Evolutionary conservation across 768 basidiomycete species (phyloP).

Genomic region (Rubroboletus satanas): DNA sequence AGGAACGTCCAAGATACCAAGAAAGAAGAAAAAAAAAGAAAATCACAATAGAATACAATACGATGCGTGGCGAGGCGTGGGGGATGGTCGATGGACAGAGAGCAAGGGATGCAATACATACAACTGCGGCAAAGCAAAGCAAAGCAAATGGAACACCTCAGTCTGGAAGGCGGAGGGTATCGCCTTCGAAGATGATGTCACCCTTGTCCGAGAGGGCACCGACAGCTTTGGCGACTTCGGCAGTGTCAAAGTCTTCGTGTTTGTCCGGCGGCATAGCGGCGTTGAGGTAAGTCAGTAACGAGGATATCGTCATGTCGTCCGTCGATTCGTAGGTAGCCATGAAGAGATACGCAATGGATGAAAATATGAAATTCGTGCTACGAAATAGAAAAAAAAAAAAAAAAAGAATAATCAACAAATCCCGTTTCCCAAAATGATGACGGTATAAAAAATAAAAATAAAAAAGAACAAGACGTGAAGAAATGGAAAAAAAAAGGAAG

Average conservation of each 20-base stretch:
- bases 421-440: constrained; percentile 1
- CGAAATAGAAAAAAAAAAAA: background rate
- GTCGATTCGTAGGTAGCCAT: constrained; percentile 59
- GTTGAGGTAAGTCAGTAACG: constrained; percentile 68
- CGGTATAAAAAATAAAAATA: constrained; percentile 1
- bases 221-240: constrained; percentile 57
- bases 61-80: background rate
- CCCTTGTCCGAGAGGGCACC: constrained; percentile 46
- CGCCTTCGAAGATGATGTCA: constrained; percentile 49
- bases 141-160: constrained; percentile 3
- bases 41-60: constrained; percentile 16
- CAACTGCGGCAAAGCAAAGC: background rate
- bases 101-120: background rate
- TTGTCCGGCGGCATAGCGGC: constrained; percentile 74
- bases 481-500: background rate
- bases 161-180: constrained; percentile 33
- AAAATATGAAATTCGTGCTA: constrained; percentile 57
- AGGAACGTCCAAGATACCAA: constrained; percentile 25
- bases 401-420: constrained; percentile 8
- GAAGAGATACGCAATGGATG: constrained; percentile 63
- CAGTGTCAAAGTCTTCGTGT: constrained; percentile 78
- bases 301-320: constrained; percentile 68
- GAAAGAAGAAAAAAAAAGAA: constrained; percentile 12
- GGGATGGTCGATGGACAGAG: background rate
- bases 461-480: background rate